phyloP scores from a whole-genome alignment of 352 stramenopile genomes.

The Thalassiosira mediterranea region DNA sequence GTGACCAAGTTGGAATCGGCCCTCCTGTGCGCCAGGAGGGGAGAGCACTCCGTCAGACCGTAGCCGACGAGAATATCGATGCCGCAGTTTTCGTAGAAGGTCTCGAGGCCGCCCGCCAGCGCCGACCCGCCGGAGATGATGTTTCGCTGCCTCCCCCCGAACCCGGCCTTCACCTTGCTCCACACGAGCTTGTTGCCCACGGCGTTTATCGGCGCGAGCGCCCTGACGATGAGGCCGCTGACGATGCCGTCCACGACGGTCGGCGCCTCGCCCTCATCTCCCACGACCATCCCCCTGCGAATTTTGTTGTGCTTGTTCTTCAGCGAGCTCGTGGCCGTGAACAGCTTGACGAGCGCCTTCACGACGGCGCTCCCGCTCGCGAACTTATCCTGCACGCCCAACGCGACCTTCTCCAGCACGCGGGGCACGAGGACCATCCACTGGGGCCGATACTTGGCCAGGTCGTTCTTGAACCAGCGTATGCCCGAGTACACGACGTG shows the following conservation, averaged over 20 bases:
- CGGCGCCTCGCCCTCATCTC: slow-evolving; percentile 53
- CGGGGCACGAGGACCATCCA: slow-evolving; percentile 81
- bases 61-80: slow-evolving; percentile 79
- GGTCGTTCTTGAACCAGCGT: slow-evolving; percentile 81
- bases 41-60: slow-evolving; percentile 82
- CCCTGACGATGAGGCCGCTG: slow-evolving; percentile 51
- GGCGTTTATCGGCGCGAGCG: slow-evolving; percentile 70
- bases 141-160: slow-evolving; percentile 74
- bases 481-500: slow-evolving; percentile 81
- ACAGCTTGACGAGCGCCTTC: slow-evolving; percentile 71
- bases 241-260: slow-evolving; percentile 42
- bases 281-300: slow-evolving; percentile 68
- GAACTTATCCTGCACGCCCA: slow-evolving; percentile 82
- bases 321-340: slow-evolving; percentile 61
- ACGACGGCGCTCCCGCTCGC: slow-evolving; percentile 55
- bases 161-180: slow-evolving; percentile 79
- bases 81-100: slow-evolving; percentile 80
- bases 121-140: slow-evolving; percentile 83
- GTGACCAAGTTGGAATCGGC: slow-evolving; percentile 75
- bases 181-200: slow-evolving; percentile 83
- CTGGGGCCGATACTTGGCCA: slow-evolving; percentile 78
- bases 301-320: slow-evolving; percentile 69
- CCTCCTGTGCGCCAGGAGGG: slow-evolving; percentile 67
- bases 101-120: slow-evolving; percentile 70
- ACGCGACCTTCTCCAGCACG: slow-evolving; percentile 82